phyloP scores from a whole-genome alignment of 2,329 filamentous ascomycete genomes.

The Chaetoscypha palmicola region DNA sequence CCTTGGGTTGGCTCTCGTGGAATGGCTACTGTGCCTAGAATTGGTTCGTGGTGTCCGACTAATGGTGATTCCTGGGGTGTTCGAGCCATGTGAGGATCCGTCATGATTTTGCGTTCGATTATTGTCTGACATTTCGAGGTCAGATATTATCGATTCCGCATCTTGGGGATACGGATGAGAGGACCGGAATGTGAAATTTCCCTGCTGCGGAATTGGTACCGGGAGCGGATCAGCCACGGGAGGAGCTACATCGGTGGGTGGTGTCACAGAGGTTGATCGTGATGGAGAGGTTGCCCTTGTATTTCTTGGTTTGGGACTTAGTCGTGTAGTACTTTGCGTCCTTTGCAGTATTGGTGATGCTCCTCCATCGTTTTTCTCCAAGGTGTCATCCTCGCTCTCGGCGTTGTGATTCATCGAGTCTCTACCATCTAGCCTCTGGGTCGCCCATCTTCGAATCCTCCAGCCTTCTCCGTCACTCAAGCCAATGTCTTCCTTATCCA shows the following conservation, averaged over 20 bases:
- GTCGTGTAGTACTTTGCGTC: constrained; percentile 38
- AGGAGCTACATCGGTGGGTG: constrained; percentile 10
- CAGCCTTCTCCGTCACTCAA: constrained; percentile 71
- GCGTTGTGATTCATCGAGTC: constrained; percentile 46
- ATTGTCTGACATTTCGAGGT: constrained; percentile 50
- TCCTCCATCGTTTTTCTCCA: constrained; percentile 52
- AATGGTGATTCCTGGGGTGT: constrained; percentile 22
- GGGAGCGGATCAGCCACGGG: constrained; percentile 9
- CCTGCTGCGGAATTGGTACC: constrained; percentile 45
- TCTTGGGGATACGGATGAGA: constrained; percentile 50
- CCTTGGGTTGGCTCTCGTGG: constrained; percentile 20
- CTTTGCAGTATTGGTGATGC: constrained; percentile 53
- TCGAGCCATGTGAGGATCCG: constrained; percentile 18
- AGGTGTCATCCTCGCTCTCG: constrained; percentile 61
- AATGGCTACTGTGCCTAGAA: constrained; percentile 26
- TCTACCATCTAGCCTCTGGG: constrained; percentile 60
- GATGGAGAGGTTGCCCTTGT: constrained; percentile 31
- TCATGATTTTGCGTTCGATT: constrained; percentile 30
- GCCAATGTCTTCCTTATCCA: constrained; percentile 76
- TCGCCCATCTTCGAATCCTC: constrained; percentile 56
- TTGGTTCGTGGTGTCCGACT: constrained; percentile 24
- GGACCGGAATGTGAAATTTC: constrained; percentile 65
- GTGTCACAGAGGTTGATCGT: constrained; percentile 29
- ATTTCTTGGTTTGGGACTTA: constrained; percentile 24
- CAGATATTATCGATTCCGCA: constrained; percentile 53